Evolutionary conservation across 495 filamentous ascomycete genomes (phyloP).

Genomic region (Aspergillus heteromorphus): DNA sequence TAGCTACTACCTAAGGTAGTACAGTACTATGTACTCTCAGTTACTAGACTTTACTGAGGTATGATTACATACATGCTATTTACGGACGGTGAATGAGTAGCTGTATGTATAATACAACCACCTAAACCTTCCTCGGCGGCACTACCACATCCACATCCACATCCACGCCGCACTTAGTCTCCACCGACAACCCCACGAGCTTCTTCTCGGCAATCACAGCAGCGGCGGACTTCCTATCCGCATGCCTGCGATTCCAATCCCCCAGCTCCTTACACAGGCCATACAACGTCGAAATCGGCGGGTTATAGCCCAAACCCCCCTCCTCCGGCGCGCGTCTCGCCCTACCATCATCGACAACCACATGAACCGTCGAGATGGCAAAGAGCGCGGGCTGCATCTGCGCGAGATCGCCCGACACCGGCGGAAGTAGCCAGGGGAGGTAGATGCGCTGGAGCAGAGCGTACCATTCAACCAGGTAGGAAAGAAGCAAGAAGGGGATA

Average conservation of each 20-base stretch:
- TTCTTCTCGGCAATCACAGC: slow-evolving; percentile 6
- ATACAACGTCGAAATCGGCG: slow-evolving; percentile 47
- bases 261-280: slow-evolving; percentile 48
- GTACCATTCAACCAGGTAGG: slow-evolving; percentile 48
- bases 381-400: slow-evolving; percentile 52
- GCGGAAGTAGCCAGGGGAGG: slow-evolving; percentile 36
- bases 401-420: slow-evolving; percentile 37
- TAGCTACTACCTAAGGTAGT: too few relatives aligned
- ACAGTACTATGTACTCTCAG: too few relatives aligned
- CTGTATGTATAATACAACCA: too few relatives aligned
- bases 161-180: slow-evolving; percentile 1
- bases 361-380: slow-evolving; percentile 43
- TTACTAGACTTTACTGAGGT: too few relatives aligned
- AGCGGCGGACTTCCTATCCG: slow-evolving; percentile 12
- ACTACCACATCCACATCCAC: neutral
- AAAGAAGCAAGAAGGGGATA: slow-evolving; percentile 34
- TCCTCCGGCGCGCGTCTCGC: slow-evolving; percentile 35
- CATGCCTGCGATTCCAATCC: slow-evolving; percentile 16
- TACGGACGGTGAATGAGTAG: too few relatives aligned
- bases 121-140: neutral
- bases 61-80: too few relatives aligned
- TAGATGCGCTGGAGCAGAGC: slow-evolving; percentile 36
- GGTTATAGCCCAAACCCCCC: slow-evolving; percentile 48
- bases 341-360: slow-evolving; percentile 46
- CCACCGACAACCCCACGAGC: neutral